Evolutionary conservation across 129 eudicot species (phyloP).

Genomic region (Helichrysum umbraculigerum): DNA sequence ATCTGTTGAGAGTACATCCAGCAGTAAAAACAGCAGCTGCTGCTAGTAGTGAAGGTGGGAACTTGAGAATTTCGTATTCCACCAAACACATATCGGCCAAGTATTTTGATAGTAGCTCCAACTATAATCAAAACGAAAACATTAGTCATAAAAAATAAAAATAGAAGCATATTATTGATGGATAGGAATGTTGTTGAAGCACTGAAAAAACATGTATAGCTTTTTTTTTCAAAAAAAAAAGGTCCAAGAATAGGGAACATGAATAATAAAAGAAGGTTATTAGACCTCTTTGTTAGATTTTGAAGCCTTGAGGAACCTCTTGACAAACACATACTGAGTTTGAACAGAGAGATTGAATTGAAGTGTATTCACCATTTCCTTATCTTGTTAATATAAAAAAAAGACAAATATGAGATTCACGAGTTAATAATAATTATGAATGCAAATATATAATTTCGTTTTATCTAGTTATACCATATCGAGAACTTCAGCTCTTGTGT

Average conservation of each 20-base stretch:
- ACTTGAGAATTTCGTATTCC: constrained; percentile 70
- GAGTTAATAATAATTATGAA: neutral
- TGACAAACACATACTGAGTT: constrained; percentile 77
- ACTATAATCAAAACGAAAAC: constrained; percentile 27
- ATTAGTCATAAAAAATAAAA: neutral
- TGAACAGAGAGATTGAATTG: constrained; percentile 76
- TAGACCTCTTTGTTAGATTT: constrained; percentile 58
- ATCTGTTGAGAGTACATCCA: constrained; percentile 53
- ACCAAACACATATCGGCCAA: constrained; percentile 71
- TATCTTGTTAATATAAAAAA: constrained; percentile 57
- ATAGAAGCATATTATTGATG: neutral
- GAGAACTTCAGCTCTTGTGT: constrained; percentile 71
- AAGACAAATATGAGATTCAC: neutral
- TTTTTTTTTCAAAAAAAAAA: too few species aligned
- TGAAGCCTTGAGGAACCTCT: constrained; percentile 79
- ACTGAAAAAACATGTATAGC: too few species aligned
- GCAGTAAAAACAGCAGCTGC: constrained; percentile 91
- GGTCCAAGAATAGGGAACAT: neutral
- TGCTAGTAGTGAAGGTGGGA: constrained; percentile 80
- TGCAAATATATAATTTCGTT: neutral
- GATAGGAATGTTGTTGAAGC: too few species aligned
- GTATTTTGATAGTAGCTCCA: constrained; percentile 77
- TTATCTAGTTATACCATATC: constrained; percentile 54
- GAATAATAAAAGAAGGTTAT: neutral
- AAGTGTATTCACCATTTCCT: constrained; percentile 67